phyloP scores from a whole-genome alignment of 2,329 filamentous ascomycete genomes.

The Trichoderma sp. region DNA sequence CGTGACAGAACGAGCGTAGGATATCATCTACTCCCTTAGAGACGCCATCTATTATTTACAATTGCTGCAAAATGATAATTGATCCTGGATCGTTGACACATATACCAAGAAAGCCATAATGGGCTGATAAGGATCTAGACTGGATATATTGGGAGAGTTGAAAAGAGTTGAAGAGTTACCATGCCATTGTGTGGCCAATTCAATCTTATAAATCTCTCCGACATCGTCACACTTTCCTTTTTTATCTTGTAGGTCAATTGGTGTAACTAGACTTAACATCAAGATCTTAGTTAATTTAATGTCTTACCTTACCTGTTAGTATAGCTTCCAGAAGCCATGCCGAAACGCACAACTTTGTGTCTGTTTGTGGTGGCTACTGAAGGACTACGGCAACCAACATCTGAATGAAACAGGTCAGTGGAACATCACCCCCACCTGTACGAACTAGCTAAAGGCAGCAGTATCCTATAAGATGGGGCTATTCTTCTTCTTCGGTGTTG shows the following conservation, averaged over 20 bases:
- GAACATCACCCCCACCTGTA: not conserved
- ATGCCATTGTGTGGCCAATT: not conserved
- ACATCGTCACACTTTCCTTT: not conserved
- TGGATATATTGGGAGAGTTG: not conserved
- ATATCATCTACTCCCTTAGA: not conserved
- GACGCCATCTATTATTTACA: not conserved
- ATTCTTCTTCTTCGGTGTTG: not conserved
- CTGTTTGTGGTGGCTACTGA: not conserved
- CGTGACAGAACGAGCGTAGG: not conserved
- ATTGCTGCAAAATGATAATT: not conserved
- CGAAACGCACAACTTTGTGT: not conserved
- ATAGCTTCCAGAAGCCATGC: not conserved
- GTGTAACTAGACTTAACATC: not conserved
- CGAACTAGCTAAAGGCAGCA: not conserved
- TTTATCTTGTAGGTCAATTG: not conserved
- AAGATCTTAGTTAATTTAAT: not conserved
- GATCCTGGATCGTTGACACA: not conserved
- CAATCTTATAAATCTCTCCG: not conserved
- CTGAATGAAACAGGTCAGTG: not conserved
- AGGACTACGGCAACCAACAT: not conserved
- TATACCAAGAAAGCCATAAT: not conserved
- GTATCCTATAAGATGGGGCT: not conserved
- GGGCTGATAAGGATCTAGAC: not conserved
- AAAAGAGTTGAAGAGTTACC: not conserved
- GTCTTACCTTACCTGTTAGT: not conserved